These are phyloP conservation scores for Exophiala dermatitidis DNA, from an alignment of 2,329 filamentous ascomycete species.

Conservation along the genomic window DNA sequence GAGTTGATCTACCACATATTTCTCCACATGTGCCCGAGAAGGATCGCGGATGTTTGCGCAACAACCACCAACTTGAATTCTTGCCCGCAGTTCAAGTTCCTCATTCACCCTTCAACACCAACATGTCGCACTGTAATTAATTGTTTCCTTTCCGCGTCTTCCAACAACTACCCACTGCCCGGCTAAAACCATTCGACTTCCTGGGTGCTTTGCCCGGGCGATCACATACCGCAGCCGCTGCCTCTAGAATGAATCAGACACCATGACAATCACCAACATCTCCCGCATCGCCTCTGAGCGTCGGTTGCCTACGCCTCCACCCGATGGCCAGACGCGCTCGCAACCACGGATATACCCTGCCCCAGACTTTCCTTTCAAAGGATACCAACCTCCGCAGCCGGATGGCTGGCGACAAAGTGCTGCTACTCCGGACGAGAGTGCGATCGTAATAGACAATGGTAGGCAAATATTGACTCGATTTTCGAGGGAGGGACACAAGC, in stretches of 20 bases:
- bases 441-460: slow-evolving; percentile 99
- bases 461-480: slow-evolving; percentile 18
- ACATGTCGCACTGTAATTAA: too few relatives aligned
- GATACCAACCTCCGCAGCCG: slow-evolving; percentile 50
- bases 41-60: too few relatives aligned
- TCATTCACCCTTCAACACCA: too few relatives aligned
- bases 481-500: not conserved
- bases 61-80: too few relatives aligned
- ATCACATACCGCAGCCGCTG: not conserved
- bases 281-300: slow-evolving; percentile 35
- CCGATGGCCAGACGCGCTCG: slow-evolving; percentile 47
- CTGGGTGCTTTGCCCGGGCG: not conserved
- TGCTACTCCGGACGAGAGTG: slow-evolving; percentile 52
- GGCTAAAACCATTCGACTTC: too few relatives aligned
- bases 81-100: too few relatives aligned
- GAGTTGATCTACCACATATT: too few relatives aligned
- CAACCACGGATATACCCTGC: slow-evolving; percentile 48
- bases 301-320: slow-evolving; percentile 38
- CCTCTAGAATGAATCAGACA: slow-evolving; percentile 10
- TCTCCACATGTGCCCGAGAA: too few relatives aligned
- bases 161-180: too few relatives aligned
- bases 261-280: slow-evolving; percentile 41
- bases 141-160: too few relatives aligned
- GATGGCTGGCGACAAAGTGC: slow-evolving; percentile 67
- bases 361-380: slow-evolving; percentile 55